Evolutionary conservation across 2,329 filamentous ascomycete species (phyloP).

Genomic region (Fusarium nanum): DNA sequence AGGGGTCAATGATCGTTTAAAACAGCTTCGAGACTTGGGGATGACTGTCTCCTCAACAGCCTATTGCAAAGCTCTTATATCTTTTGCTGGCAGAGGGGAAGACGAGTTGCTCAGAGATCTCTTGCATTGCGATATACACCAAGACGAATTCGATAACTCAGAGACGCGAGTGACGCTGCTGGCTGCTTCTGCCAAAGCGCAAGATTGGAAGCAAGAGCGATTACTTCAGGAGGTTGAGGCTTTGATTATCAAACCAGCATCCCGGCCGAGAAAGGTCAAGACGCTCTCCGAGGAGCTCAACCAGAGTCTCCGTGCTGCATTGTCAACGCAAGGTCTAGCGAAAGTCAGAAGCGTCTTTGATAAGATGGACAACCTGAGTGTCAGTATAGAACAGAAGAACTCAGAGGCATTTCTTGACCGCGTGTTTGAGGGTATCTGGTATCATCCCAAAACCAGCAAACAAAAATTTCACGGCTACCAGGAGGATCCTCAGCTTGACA

Average conservation of each 20-base stretch:
- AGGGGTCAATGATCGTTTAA: constrained; percentile 69
- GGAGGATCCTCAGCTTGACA: constrained; percentile 45
- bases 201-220: constrained; percentile 56
- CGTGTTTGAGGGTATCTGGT: constrained; percentile 46
- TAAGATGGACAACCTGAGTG: constrained; percentile 49
- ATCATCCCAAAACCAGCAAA: constrained; percentile 42
- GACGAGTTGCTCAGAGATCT: constrained; percentile 60
- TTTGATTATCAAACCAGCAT: constrained; percentile 7
- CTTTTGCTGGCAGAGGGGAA: constrained; percentile 70
- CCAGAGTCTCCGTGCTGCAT: constrained; percentile 18
- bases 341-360: constrained; percentile 48
- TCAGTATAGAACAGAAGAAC: constrained; percentile 46
- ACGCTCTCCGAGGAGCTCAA: constrained; percentile 44
- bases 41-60: constrained; percentile 72
- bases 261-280: constrained; percentile 27
- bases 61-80: constrained; percentile 74
- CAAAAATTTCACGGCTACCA: constrained; percentile 25
- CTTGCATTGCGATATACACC: constrained; percentile 64
- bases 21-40: constrained; percentile 68
- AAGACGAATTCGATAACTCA: constrained; percentile 65
- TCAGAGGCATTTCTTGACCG: constrained; percentile 44
- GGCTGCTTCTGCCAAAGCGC: constrained; percentile 45
- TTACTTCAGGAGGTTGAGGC: constrained; percentile 59
- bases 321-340: constrained; percentile 29
- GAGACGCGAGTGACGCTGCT: constrained; percentile 56